These are phyloP conservation scores for Malassezia psittaci DNA, from an alignment of 1,284 basidiomycete genomes.

Conservation along the genomic window DNA sequence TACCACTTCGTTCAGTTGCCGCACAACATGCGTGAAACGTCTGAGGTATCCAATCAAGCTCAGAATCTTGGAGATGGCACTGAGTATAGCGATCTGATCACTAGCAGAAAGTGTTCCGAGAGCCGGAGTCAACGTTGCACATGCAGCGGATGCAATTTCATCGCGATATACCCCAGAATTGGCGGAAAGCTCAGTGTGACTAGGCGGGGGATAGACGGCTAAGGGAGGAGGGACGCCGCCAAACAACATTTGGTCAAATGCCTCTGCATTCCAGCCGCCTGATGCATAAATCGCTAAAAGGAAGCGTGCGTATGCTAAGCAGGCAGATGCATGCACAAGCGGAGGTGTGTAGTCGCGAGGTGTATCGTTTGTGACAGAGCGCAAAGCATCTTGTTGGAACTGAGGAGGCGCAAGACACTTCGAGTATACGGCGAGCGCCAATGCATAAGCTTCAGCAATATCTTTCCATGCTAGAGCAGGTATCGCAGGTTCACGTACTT, in stretches of 20 bases:
- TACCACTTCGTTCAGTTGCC: conserved; percentile 32
- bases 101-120: conserved; percentile 31
- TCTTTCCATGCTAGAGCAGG: conserved; percentile 29
- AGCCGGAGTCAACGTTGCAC: conserved; percentile 31
- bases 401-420: conserved; percentile 43
- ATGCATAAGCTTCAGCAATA: conserved; percentile 41
- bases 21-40: conserved; percentile 32
- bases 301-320: conserved; percentile 39
- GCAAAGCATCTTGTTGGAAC: conserved; percentile 27
- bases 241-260: conserved; percentile 44
- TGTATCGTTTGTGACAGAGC: conserved; percentile 38
- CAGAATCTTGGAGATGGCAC: conserved; percentile 31
- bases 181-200: conserved; percentile 27
- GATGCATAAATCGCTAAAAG: conserved; percentile 42
- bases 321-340: conserved; percentile 36
- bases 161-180: conserved; percentile 29
- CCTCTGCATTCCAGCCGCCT: conserved; percentile 43
- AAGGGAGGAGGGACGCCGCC: conserved; percentile 41
- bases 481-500: conserved; percentile 2
- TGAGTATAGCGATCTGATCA: conserved; percentile 37
- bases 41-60: conserved; percentile 37
- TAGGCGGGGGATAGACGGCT: conserved; percentile 20
- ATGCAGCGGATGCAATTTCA: conserved; percentile 37
- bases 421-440: conserved; percentile 38
- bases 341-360: conserved; percentile 46